Conservation (phyloP, 768 basidiomycete species). For the Solioccasus polychromus region DNA sequence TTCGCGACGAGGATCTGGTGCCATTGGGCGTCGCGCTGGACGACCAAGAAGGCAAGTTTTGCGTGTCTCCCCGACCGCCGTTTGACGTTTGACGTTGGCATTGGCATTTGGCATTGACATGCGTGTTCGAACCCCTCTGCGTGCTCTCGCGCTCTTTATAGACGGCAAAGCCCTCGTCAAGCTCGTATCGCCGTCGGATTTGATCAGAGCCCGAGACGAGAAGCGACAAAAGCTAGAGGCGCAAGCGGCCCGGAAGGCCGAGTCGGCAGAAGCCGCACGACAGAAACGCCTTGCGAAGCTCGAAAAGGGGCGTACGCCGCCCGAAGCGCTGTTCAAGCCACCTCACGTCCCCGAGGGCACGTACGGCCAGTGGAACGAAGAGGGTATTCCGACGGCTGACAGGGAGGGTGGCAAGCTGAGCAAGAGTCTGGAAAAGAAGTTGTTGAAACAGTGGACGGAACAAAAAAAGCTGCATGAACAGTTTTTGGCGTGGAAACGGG, state of each 20-base stretch:
- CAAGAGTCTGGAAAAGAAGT: conserved; percentile 77
- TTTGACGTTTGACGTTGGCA: too few species aligned
- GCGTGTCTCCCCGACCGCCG: too few species aligned
- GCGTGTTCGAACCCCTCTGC: too few species aligned
- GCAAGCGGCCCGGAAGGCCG: conserved; percentile 79
- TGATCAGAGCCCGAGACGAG: conserved; percentile 85
- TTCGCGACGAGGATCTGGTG: conserved; percentile 87
- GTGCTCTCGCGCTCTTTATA: conserved; percentile 25
- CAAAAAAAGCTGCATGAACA: conserved; percentile 84
- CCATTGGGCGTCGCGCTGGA: conserved; percentile 95
- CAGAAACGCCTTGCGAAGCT: conserved; percentile 72
- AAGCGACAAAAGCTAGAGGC: conserved; percentile 73
- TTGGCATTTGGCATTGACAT: too few species aligned
- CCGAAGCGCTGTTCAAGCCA: conserved; percentile 79
- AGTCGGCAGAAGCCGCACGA: conserved; percentile 58
- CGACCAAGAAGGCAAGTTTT: conserved; percentile 97
- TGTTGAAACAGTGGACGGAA: conserved; percentile 63
- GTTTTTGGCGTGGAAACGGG: conserved; percentile 49
- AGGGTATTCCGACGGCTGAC: conserved; percentile 84
- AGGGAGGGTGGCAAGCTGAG: conserved; percentile 79
- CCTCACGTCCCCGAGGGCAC: conserved; percentile 68
- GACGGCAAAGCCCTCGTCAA: conserved; percentile 97
- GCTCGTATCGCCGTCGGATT: conserved; percentile 75
- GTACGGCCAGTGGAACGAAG: conserved; percentile 84
- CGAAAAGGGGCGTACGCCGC: conserved; percentile 78